These are phyloP conservation scores for Hypoxylon sp. DNA, from an alignment of 2,329 filamentous ascomycete genomes.

Conservation along the genomic window DNA sequence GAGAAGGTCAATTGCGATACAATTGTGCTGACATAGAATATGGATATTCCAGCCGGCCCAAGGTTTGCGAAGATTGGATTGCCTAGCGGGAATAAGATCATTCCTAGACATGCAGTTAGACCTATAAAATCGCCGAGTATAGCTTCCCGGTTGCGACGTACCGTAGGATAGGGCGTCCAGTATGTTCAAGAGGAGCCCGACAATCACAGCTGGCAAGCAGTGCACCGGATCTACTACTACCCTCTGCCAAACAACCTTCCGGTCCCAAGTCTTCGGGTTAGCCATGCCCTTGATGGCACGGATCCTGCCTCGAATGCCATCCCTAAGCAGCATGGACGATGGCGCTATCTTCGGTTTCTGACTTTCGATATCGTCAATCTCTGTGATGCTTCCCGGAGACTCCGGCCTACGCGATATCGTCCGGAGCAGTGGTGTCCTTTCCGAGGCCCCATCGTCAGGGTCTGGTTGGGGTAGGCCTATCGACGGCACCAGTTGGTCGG, in stretches of 20 bases:
- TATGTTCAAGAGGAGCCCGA: conserved; percentile 91
- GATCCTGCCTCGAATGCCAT: conserved; percentile 42
- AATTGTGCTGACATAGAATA: conserved; percentile 99
- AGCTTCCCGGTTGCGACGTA: conserved; percentile 53
- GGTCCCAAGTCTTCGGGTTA: conserved; percentile 81
- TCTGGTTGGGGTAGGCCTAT: conserved; percentile 28
- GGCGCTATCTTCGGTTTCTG: conserved; percentile 60
- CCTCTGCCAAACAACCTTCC: conserved; percentile 73
- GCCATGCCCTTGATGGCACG: conserved; percentile 55
- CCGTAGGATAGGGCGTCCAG: conserved; percentile 96
- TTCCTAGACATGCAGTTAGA: conserved; percentile 65
- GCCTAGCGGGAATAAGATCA: conserved; percentile 95
- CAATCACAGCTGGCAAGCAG: conserved; percentile 86
- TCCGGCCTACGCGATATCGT: conserved; percentile 53
- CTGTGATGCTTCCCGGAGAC: conserved; percentile 51
- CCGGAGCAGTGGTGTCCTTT: conserved; percentile 66
- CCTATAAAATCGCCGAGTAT: conserved; percentile 6
- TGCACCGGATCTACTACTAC: conserved; percentile 76
- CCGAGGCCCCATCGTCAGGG: conserved; percentile 48
- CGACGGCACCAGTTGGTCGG: conserved; percentile 24
- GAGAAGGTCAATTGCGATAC: conserved; percentile 94
- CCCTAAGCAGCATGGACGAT: conserved; percentile 50
- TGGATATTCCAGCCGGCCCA: conserved; percentile 94
- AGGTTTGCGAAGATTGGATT: conserved; percentile 87
- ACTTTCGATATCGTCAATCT: conserved; percentile 64